These are phyloP conservation scores for Colletotrichum incanum DNA, from an alignment of 2,329 filamentous ascomycete genomes.

Conservation along the genomic window DNA sequence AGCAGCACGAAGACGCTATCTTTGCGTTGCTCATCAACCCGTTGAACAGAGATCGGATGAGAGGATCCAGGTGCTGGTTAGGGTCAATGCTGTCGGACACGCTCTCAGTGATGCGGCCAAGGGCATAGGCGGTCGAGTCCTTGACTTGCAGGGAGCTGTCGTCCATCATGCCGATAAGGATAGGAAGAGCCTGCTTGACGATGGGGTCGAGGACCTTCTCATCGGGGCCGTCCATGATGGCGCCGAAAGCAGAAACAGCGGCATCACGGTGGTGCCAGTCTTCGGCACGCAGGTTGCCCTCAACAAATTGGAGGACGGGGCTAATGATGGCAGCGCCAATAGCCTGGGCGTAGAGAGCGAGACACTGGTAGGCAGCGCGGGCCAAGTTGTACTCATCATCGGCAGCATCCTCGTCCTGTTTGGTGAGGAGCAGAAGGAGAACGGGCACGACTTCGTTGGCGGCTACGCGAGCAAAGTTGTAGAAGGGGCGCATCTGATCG, in stretches of 20 bases:
- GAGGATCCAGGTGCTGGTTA: slow-evolving; percentile 82
- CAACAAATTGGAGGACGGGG: slow-evolving; percentile 91
- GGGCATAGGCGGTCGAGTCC: slow-evolving; percentile 95
- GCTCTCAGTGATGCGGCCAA: slow-evolving; percentile 95
- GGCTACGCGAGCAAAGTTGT: slow-evolving; percentile 95
- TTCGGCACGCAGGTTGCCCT: slow-evolving; percentile 88
- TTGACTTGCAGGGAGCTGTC: slow-evolving; percentile 91
- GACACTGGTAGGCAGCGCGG: slow-evolving; percentile 94
- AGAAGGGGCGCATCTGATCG: slow-evolving; percentile 90
- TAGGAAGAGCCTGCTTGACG: slow-evolving; percentile 93
- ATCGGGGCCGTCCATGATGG: slow-evolving; percentile 98
- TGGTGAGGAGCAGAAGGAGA: slow-evolving; percentile 88
- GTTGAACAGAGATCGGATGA: slow-evolving; percentile 91
- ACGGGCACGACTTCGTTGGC: slow-evolving; percentile 96
- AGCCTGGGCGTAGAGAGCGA: slow-evolving; percentile 95
- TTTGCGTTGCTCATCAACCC: slow-evolving; percentile 92
- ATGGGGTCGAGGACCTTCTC: slow-evolving; percentile 93
- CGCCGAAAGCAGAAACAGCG: slow-evolving; percentile 96
- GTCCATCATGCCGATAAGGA: slow-evolving; percentile 93
- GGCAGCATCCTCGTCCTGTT: slow-evolving; percentile 96
- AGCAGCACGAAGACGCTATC: slow-evolving; percentile 99
- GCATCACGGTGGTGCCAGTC: slow-evolving; percentile 98
- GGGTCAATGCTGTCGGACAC: slow-evolving; percentile 94
- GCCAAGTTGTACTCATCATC: slow-evolving; percentile 99
- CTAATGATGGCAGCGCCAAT: slow-evolving; percentile 88